Percentiles rank a stretch among this genome's conserved stretches.
Conservation (phyloP, 139 green algal genomes). For the Chlamydomonas sp. region DNA sequence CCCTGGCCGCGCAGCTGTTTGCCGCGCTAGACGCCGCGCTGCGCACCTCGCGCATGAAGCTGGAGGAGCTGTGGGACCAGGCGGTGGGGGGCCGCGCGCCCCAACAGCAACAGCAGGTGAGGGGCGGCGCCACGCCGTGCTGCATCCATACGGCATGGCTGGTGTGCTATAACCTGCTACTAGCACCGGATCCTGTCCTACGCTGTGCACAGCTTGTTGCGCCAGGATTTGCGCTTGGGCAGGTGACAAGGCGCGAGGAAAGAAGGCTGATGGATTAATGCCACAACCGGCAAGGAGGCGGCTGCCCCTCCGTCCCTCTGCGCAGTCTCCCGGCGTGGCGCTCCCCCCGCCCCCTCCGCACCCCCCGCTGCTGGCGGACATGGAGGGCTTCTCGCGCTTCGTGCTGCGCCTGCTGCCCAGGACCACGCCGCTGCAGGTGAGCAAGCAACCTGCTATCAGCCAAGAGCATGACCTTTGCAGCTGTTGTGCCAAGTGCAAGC, state of each 20-base stretch:
- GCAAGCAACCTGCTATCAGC: no score
- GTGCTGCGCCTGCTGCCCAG: constrained; percentile 26
- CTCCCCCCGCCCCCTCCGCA: background rate
- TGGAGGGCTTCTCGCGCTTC: constrained; percentile 3
- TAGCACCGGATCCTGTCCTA: no score
- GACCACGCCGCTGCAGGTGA: background rate
- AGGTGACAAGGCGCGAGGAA: no score
- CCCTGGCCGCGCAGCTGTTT: constrained; percentile 34
- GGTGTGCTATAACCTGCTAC: no score
- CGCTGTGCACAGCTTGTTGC: no score
- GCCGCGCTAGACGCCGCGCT: constrained; percentile 42
- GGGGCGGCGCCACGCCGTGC: background rate
- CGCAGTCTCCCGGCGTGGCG: background rate
- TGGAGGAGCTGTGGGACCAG: constrained; percentile 31
- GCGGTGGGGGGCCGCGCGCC: background rate
- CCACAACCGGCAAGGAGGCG: no score
- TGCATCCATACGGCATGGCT: no score
- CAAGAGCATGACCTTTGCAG: no score
- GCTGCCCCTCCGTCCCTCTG: background rate
- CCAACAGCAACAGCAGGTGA: background rate
- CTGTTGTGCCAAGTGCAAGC: no score
- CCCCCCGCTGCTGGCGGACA: background rate
- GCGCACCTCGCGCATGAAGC: background rate
- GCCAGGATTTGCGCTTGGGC: no score
- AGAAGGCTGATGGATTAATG: no score